These are phyloP conservation scores for Chalaropsis ovoidea DNA, from an alignment of 2,329 filamentous ascomycete species.

Conservation along the genomic window DNA sequence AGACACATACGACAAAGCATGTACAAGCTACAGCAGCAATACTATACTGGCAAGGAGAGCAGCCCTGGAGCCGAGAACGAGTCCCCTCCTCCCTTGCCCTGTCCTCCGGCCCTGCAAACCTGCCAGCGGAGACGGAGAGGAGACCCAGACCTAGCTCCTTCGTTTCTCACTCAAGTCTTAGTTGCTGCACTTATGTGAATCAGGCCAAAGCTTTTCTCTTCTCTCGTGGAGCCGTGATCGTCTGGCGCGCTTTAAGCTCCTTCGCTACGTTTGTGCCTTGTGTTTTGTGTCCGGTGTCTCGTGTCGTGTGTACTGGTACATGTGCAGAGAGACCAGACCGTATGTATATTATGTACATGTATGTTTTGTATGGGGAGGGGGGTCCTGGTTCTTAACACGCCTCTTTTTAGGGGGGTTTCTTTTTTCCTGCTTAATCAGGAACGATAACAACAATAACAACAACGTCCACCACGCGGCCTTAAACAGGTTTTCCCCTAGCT, in stretches of 20 bases:
- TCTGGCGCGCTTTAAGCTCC: neutral
- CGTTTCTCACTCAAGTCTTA: neutral
- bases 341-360: neutral
- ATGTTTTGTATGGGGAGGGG: neutral
- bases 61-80: no score
- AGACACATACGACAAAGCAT: no score
- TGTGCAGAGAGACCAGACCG: neutral
- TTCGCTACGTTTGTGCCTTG: neutral
- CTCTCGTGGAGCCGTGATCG: conserved; percentile 9
- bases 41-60: no score
- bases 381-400: neutral
- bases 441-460: neutral
- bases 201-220: neutral
- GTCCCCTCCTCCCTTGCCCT: no score
- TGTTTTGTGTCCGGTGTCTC: neutral
- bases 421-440: neutral
- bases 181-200: neutral
- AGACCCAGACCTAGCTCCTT: no score
- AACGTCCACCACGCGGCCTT: conserved; percentile 5
- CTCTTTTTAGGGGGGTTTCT: neutral
- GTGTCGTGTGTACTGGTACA: neutral
- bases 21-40: no score
- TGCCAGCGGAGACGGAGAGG: no score
- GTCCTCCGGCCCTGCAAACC: no score
- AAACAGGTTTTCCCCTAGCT: conserved; percentile 7